Evolutionary conservation across 345 rosid species (phyloP).

Genomic region (Eucalyptus brandiana): DNA sequence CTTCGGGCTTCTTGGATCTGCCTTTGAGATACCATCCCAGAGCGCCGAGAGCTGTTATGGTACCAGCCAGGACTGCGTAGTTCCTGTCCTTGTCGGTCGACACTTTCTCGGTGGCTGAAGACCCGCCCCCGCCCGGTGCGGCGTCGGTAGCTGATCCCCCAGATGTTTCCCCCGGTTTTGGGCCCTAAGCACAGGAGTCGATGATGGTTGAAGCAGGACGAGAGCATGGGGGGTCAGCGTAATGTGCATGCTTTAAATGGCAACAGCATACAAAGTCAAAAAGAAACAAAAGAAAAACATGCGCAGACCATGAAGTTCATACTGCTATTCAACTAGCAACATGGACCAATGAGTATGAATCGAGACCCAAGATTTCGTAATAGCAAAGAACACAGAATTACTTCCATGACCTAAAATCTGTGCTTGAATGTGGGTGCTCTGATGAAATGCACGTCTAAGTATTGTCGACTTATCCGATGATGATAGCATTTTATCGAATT

Average conservation of each 20-base stretch:
- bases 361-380: background rate
- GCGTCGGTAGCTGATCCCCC: slow-evolving; percentile 24
- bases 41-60: slow-evolving; percentile 44
- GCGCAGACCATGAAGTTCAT: background rate
- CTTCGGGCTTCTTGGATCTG: slow-evolving; percentile 54
- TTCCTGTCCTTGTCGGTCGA: slow-evolving; percentile 69
- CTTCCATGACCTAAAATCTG: background rate
- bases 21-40: slow-evolving; percentile 86
- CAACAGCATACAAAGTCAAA: background rate
- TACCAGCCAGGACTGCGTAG: slow-evolving; percentile 82
- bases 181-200: slow-evolving; percentile 33
- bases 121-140: slow-evolving; percentile 18
- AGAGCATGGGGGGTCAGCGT: background rate
- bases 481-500: background rate
- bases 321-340: background rate
- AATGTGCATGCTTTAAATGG: background rate
- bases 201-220: background rate
- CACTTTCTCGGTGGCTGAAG: slow-evolving; percentile 41
- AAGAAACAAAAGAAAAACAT: background rate
- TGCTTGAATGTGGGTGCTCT: background rate
- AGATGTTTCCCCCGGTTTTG: slow-evolving; percentile 50
- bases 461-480: background rate
- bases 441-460: background rate
- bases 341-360: background rate
- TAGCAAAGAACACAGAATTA: background rate